Conservation (phyloP, 345 rosid species). For the Euclidium syriacum region DNA sequence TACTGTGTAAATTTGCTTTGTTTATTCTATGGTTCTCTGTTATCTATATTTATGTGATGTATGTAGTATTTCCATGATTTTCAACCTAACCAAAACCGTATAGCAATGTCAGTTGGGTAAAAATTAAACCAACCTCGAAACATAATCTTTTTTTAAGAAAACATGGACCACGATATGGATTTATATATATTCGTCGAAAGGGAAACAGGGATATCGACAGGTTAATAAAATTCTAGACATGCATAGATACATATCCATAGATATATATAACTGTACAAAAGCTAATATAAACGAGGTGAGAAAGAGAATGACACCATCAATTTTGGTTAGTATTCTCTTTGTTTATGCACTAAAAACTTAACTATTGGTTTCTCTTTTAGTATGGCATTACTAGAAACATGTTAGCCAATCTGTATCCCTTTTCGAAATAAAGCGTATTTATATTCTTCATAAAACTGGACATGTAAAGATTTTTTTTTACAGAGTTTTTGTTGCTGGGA, state of each 20-base stretch:
- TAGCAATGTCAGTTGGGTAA: not conserved
- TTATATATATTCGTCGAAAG: not conserved
- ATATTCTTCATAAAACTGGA: too few species aligned
- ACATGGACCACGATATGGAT: not conserved
- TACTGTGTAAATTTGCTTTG: too few species aligned
- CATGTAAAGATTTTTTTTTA: too few species aligned
- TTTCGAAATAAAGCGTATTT: too few species aligned
- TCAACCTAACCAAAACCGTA: not conserved
- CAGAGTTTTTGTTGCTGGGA: too few species aligned
- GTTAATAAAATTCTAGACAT: not conserved
- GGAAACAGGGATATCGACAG: not conserved
- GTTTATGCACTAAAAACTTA: too few species aligned
- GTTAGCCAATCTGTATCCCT: too few species aligned
- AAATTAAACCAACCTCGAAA: not conserved
- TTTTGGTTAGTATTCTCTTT: not conserved
- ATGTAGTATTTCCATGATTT: too few species aligned
- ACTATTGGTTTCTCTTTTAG: too few species aligned
- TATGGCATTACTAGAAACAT: too few species aligned
- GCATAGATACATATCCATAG: not conserved
- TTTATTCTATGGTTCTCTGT: too few species aligned
- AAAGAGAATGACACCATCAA: conserved; percentile 9
- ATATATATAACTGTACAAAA: not conserved
- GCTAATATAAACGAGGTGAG: not conserved
- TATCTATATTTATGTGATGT: too few species aligned
- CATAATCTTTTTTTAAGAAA: not conserved